Conservation (phyloP, 371 early-diverging fungal species). For the Lichtheimia ornata region DNA sequence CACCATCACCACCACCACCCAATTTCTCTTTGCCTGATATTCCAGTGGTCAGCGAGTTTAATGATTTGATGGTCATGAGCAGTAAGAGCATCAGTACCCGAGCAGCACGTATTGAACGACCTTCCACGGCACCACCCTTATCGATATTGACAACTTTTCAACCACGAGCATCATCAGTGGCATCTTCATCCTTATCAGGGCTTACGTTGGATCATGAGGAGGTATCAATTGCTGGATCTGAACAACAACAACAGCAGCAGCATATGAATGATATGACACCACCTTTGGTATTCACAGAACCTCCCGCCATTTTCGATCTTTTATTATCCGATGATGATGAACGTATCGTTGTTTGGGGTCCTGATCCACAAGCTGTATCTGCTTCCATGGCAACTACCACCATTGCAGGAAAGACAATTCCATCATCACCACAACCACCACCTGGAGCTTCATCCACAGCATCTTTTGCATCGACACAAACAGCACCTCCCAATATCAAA, state of each 20-base stretch:
- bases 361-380: slow-evolving; percentile 39
- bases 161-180: slow-evolving; percentile 27
- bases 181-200: slow-evolving; percentile 11
- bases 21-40: slow-evolving; percentile 34
- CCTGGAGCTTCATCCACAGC: slow-evolving; percentile 17
- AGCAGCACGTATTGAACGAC: slow-evolving; percentile 13
- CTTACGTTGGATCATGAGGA: slow-evolving; percentile 3
- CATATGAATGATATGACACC: slow-evolving; percentile 20
- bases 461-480: slow-evolving; percentile 17
- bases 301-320: slow-evolving; percentile 55
- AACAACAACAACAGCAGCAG: slow-evolving; percentile 6
- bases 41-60: slow-evolving; percentile 43
- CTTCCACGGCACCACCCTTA: slow-evolving; percentile 19
- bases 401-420: slow-evolving; percentile 6
- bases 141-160: not conserved
- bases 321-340: slow-evolving; percentile 57
- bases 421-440: not conserved
- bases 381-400: slow-evolving; percentile 40
- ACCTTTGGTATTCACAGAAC: slow-evolving; percentile 30
- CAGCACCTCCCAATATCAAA: slow-evolving; percentile 19
- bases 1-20: slow-evolving; percentile 14
- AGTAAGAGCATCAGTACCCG: no score
- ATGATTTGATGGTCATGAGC: slow-evolving; percentile 14
- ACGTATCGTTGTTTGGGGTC: slow-evolving; percentile 59
- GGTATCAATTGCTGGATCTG: not conserved